Conservation (phyloP, 1,284 basidiomycete genomes). For the Fomitopsis betulina region DNA sequence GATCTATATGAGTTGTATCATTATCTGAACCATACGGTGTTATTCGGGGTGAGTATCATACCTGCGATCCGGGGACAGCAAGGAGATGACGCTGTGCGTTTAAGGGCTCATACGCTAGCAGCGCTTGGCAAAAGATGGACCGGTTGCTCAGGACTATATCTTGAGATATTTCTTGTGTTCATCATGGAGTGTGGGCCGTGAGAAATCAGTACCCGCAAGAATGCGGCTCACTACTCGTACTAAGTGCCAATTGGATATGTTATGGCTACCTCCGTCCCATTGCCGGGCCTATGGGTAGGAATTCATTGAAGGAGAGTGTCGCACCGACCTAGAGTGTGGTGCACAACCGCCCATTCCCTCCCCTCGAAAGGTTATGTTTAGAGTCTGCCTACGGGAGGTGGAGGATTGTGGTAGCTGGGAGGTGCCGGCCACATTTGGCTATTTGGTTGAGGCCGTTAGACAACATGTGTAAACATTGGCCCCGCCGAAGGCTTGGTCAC, state of each 20-base stretch:
- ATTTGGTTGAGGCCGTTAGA: slow-evolving; percentile 2
- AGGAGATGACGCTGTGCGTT: background rate
- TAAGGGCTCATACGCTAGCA: slow-evolving; percentile 55
- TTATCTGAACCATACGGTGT: slow-evolving; percentile 78
- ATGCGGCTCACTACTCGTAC: too few species aligned
- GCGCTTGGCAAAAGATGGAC: slow-evolving; percentile 54
- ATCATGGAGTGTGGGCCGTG: background rate
- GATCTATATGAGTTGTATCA: slow-evolving; percentile 85
- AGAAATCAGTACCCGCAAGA: background rate
- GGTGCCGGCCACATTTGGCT: background rate
- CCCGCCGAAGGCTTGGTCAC: slow-evolving; percentile 2
- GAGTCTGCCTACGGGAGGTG: too few species aligned
- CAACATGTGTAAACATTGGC: slow-evolving; percentile 8
- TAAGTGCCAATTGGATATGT: too few species aligned
- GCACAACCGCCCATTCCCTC: too few species aligned
- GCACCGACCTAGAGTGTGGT: too few species aligned
- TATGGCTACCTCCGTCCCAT: too few species aligned
- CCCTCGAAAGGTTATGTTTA: too few species aligned
- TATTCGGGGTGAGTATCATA: slow-evolving; percentile 60
- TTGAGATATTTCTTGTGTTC: background rate
- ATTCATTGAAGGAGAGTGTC: too few species aligned
- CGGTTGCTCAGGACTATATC: slow-evolving; percentile 34
- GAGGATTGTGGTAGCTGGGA: background rate
- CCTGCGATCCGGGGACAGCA: background rate
- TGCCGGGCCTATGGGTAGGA: too few species aligned